Percentiles rank a stretch among this genome's conserved stretches.
These are phyloP conservation scores for Penicillium crustosum DNA, from an alignment of 2,329 filamentous ascomycete species.

Conservation along the genomic window DNA sequence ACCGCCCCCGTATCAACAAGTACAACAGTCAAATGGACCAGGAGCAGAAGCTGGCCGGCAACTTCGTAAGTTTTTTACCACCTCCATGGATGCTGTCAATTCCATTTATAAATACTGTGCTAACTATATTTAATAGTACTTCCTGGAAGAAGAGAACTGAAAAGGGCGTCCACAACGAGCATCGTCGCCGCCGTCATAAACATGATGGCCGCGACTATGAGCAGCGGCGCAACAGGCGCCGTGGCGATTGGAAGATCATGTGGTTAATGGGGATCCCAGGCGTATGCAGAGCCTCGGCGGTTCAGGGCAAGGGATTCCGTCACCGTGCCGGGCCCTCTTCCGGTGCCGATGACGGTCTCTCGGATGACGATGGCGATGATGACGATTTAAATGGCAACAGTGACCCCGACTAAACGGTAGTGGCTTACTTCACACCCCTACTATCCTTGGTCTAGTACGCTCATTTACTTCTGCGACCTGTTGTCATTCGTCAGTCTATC, in stretches of 20 bases:
- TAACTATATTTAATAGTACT: slow-evolving; percentile 58
- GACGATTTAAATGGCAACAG: slow-evolving; percentile 68
- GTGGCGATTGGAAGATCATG: slow-evolving; percentile 34
- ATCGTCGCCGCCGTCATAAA: slow-evolving; percentile 40
- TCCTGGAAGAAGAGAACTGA: slow-evolving; percentile 83
- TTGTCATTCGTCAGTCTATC: slow-evolving; percentile 11
- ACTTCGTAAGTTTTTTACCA: slow-evolving; percentile 63
- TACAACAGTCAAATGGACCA: slow-evolving; percentile 91
- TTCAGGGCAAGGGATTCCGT: slow-evolving; percentile 32
- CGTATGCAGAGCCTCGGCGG: slow-evolving; percentile 43
- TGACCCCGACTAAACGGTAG: slow-evolving; percentile 57
- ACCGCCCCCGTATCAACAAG: slow-evolving; percentile 98
- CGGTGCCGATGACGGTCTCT: slow-evolving; percentile 55
- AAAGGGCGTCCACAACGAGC: slow-evolving; percentile 57
- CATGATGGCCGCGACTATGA: slow-evolving; percentile 39
- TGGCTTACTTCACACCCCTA: slow-evolving; percentile 54
- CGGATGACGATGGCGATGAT: slow-evolving; percentile 60
- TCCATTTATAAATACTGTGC: neutral
- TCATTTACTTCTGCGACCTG: slow-evolving; percentile 8
- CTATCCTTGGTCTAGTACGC: slow-evolving; percentile 5
- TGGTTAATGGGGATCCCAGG: slow-evolving; percentile 43
- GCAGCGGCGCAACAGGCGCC: slow-evolving; percentile 35
- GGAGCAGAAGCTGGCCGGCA: slow-evolving; percentile 90
- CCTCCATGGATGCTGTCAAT: slow-evolving; percentile 35
- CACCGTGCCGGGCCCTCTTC: slow-evolving; percentile 35